Percentiles rank a stretch among this genome's conserved stretches.
These are phyloP conservation scores for Amaranthus cruentus DNA, from an alignment of 148 eudicot species.

Conservation along the genomic window DNA sequence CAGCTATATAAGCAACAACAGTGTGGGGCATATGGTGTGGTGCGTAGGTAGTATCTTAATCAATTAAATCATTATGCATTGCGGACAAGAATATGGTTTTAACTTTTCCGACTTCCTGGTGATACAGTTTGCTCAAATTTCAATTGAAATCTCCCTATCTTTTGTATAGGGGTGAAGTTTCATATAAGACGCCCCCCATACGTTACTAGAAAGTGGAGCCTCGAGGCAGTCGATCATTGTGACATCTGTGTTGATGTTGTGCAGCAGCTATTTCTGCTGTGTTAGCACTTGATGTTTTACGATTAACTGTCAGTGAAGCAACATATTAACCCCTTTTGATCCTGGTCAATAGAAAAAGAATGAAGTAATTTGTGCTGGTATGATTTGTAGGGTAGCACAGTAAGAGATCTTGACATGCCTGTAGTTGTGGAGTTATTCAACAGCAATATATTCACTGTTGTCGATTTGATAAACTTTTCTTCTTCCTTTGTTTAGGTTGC, in stretches of 20 bases:
- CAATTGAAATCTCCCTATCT: too few relatives aligned
- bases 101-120: neutral
- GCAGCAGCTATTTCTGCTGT: neutral
- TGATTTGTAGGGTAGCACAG: too few relatives aligned
- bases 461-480: neutral
- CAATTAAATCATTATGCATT: neutral
- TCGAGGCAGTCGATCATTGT: neutral
- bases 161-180: too few relatives aligned
- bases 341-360: neutral
- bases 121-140: neutral
- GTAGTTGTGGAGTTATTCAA: neutral
- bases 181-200: neutral
- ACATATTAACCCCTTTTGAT: neutral
- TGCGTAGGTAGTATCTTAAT: neutral
- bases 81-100: neutral
- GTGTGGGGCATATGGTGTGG: too few relatives aligned
- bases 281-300: neutral
- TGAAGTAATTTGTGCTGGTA: neutral
- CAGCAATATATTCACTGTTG: neutral
- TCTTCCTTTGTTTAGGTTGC: conserved; percentile 55
- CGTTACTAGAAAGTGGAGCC: neutral
- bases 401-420: neutral
- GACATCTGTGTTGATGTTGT: neutral
- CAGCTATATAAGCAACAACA: too few relatives aligned
- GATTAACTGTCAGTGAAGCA: neutral